phyloP scores from a whole-genome alignment of 257 asterid species.

The Handroanthus guayacan region DNA sequence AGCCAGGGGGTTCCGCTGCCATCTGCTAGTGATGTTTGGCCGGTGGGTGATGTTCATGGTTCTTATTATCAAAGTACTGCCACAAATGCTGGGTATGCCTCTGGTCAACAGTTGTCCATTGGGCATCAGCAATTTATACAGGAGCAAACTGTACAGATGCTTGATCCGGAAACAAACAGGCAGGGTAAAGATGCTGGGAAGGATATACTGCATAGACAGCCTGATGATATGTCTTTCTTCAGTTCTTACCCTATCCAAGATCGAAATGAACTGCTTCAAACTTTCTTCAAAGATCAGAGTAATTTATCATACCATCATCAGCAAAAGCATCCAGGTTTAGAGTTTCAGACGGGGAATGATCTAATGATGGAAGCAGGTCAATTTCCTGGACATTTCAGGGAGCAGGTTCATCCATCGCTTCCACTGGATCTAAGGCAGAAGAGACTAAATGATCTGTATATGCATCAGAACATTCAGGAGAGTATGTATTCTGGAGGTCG shows the following conservation, averaged over 20 bases:
- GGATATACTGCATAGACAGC: conserved; percentile 54
- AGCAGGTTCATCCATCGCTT: conserved; percentile 57
- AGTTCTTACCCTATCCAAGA: conserved; percentile 56
- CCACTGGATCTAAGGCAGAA: conserved; percentile 66
- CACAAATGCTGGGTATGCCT: conserved; percentile 55
- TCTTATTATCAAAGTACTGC: conserved; percentile 59
- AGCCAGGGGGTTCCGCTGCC: conserved; percentile 47
- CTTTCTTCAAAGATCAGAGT: conserved; percentile 64
- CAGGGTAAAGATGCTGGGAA: conserved; percentile 55
- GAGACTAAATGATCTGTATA: conserved; percentile 60
- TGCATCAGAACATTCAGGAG: conserved; percentile 61
- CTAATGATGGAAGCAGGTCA: conserved; percentile 61
- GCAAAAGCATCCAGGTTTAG: conserved; percentile 61
- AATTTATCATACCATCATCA: conserved; percentile 58
- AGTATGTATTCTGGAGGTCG: conserved; percentile 56
- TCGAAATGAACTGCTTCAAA: conserved; percentile 66
- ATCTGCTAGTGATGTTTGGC: conserved; percentile 67
- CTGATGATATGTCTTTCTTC: conserved; percentile 58
- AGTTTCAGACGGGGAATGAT: conserved; percentile 56
- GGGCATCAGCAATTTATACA: conserved; percentile 62
- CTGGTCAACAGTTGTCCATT: conserved; percentile 63
- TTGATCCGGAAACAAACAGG: conserved; percentile 49
- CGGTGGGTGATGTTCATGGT: conserved; percentile 61
- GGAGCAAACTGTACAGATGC: conserved; percentile 55
- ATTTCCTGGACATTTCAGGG: conserved; percentile 61